Base-by-base conservation (phyloP, 2,329 filamentous ascomycete genomes). In the Exophiala spinifera region DNA sequence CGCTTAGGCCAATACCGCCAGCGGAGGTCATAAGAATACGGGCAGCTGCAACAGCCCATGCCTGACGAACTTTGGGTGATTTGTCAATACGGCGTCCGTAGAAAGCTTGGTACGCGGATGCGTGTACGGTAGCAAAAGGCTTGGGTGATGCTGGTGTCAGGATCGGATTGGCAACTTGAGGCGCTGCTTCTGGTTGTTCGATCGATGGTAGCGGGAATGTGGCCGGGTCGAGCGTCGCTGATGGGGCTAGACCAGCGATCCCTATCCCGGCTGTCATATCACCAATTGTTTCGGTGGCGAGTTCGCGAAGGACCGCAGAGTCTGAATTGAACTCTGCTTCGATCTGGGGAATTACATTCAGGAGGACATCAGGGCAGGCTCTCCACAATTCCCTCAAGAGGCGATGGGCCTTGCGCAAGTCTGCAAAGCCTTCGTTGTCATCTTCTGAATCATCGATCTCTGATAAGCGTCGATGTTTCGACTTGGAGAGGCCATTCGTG, bases 261-360 rank as follows among this genome's bases (percentile, higher is more conserved):
- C 92, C 92, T 68, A 97, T 95, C 4, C 92, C 92, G 37, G 92
- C 87, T 21, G 95, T 87, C 78, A 99, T 91, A 67, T 97, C 92
- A 49, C 95, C 94, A 36, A 99, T 83, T 0, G 94, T 96, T 70
- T 97, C 90, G 0, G 92, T 95, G 2, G 92, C 92, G 53, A 99
- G 80, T 55, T 89, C 81, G 49, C 94, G 88, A 51, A 99, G 76
- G 63, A 94, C 85, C 2, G 91, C 79, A 56, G 95, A 95, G 67
- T 99, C 94, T 0, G 91, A 91, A 3, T 87, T 88, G 49, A 99
- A 76, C 73, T 99, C 94, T 31, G 90, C 88, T 67, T 97, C 92
- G 36, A 99, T 78, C 70, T 96, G 91, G 3, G 91, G 91, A 49
- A 99, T 86, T 11, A 99, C 92, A 65, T 96, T 96, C 61, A 90